Evolutionary conservation across 192 early-diverging fungal genomes (phyloP).

Genomic region (Haplosporangium gracile): DNA sequence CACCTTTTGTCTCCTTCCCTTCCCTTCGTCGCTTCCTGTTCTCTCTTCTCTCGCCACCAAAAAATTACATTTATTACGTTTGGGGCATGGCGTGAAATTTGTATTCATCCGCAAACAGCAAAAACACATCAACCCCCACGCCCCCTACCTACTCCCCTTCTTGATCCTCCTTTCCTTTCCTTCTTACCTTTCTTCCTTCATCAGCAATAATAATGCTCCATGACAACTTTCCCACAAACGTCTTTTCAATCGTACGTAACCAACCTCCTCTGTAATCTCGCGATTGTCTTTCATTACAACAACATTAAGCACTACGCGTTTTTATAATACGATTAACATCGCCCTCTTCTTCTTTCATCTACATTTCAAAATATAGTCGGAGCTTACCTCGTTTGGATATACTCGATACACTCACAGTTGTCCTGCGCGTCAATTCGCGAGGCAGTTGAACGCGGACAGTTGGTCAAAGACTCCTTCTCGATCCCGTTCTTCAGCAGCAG

Average conservation of each 20-base stretch:
- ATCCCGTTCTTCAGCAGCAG: slow-evolving; percentile 9
- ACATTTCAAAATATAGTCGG: slow-evolving; percentile 27
- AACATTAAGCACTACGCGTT: not conserved
- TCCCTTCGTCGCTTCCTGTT: too few relatives aligned
- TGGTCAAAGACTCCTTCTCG: slow-evolving; percentile 12
- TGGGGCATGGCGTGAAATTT: not conserved
- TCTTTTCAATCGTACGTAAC: slow-evolving; percentile 42
- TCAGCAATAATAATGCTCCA: slow-evolving; percentile 30
- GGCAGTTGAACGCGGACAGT: slow-evolving; percentile 32
- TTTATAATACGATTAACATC: not conserved
- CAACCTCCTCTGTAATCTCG: not conserved
- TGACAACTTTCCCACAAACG: slow-evolving; percentile 46
- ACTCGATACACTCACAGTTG: slow-evolving; percentile 48
- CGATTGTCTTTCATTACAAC: not conserved
- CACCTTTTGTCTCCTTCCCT: too few relatives aligned
- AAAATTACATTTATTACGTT: not conserved
- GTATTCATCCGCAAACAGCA: not conserved
- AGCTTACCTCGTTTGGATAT: slow-evolving; percentile 53
- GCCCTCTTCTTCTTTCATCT: not conserved
- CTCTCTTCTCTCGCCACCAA: too few relatives aligned
- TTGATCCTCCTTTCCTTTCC: not conserved
- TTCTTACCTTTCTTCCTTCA: not conserved
- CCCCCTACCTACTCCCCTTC: not conserved
- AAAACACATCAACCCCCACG: not conserved
- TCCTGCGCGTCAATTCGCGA: slow-evolving; percentile 29